Conservation (phyloP, 768 basidiomycete species). For the Sistotremastrum niveocremeum region DNA sequence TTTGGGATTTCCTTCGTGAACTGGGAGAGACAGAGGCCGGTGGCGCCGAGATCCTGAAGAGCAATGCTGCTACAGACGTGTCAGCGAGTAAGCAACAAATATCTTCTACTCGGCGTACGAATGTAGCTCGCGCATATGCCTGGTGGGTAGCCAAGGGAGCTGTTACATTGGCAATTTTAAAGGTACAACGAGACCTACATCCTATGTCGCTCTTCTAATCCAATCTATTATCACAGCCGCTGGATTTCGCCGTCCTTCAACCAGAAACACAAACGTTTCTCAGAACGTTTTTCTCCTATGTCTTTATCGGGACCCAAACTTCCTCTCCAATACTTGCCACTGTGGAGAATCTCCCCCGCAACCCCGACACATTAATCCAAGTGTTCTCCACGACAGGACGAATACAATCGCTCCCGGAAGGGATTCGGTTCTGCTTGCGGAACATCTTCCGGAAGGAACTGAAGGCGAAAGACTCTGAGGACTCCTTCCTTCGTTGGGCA, state of each 20-base stretch:
- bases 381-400: constrained; percentile 65
- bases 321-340: constrained; percentile 46
- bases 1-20: constrained; percentile 95
- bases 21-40: constrained; percentile 77
- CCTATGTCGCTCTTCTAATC: background rate
- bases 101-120: constrained; percentile 43
- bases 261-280: constrained; percentile 53
- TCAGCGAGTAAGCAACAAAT: constrained; percentile 25
- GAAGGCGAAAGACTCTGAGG: constrained; percentile 21
- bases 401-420: constrained; percentile 54
- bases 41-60: constrained; percentile 64
- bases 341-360: constrained; percentile 26
- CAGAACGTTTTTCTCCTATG: constrained; percentile 47
- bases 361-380: constrained; percentile 55
- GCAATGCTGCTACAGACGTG: constrained; percentile 26
- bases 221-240: constrained; percentile 38
- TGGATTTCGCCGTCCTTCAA: constrained; percentile 73
- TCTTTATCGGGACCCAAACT: constrained; percentile 66
- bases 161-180: constrained; percentile 61
- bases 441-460: constrained; percentile 25
- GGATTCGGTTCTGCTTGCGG: constrained; percentile 59
- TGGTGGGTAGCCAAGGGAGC: constrained; percentile 91
- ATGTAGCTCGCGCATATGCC: constrained; percentile 74
- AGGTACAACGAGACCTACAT: constrained; percentile 35
- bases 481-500: constrained; percentile 51